Base-by-base conservation (phyloP, 2,329 filamentous ascomycete genomes). In the Ascochyta viciae-villosae region DNA sequence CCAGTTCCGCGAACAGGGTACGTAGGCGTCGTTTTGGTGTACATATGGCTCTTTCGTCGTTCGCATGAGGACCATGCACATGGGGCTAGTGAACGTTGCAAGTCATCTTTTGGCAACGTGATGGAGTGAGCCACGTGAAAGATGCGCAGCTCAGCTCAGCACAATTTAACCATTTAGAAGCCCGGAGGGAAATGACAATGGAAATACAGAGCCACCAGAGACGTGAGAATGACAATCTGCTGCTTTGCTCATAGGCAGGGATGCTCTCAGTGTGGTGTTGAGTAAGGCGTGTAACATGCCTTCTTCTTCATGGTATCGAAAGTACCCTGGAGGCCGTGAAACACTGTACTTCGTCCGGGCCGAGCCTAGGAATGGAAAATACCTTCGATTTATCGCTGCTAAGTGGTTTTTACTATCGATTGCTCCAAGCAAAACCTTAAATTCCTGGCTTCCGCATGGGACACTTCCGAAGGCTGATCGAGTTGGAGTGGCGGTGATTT, bases 361-460 rank as follows among this genome's bases (percentile, higher is more conserved):
- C 35, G 53, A 43, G 47, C 43, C 53, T 47, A 50, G 46, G 47
- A 55, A 50, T 50, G 47, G 44, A 42, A 38, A 33, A 16, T 26
- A 23, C 29, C 15, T 38, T 50, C 38, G 19, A 3, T n/a, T 10
- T 43, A 8, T 35, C 19, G 23, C 31, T 42, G 9, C 5, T 3
- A 8, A 16, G 29, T 12, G 26, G 12, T n/a, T 35, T 41, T 10
- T 15, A 34, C 19, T 19, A 49, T 35, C 16, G 44, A n/a, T 27
- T 22, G 35, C 6, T 34, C 6, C n/a, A 9, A 41, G n/a, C 5
- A 12, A 23, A n/a, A 16, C 3, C 23, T 19, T 22, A 6, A 31
- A 1, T 13, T 39, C 24, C 31, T 29, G 19, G n/a, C 6, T 15
- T 22, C 1, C 13, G 6, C 10, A 31, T 23, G 6, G 9, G 10